A percentile compares a stretch with the other conserved stretches of the same genome.
Evolutionary conservation across 2,329 filamentous ascomycete species (phyloP).

Genomic region (Sporothrix schenckii): DNA sequence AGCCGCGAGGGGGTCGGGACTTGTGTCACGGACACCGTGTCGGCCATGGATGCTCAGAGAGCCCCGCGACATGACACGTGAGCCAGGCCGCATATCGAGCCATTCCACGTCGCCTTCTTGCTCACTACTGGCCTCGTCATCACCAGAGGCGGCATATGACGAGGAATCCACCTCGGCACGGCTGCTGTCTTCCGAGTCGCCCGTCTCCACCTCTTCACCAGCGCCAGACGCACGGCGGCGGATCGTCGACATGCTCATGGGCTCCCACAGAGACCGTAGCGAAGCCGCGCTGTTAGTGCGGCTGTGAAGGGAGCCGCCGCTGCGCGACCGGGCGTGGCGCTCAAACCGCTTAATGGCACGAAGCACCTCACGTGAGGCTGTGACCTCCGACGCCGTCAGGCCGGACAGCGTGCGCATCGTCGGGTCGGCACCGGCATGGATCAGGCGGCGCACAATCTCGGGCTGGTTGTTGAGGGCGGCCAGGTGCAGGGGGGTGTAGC

Average conservation of each 20-base stretch:
- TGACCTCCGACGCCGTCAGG: conserved; percentile 71
- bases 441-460: conserved; percentile 74
- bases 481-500: conserved; percentile 81
- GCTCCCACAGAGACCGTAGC: conserved; percentile 68
- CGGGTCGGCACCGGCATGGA: conserved; percentile 72
- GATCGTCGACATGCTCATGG: conserved; percentile 37
- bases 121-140: conserved; percentile 30
- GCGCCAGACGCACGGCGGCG: conserved; percentile 25
- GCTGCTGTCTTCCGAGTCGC: conserved; percentile 29
- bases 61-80: conserved; percentile 23
- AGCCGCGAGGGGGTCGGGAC: conserved; percentile 35
- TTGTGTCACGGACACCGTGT: conserved; percentile 34
- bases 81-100: conserved; percentile 45
- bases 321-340: conserved; percentile 67
- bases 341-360: conserved; percentile 65
- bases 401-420: conserved; percentile 70
- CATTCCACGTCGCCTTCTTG: conserved; percentile 47
- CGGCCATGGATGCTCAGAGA: conserved; percentile 34
- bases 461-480: conserved; percentile 75
- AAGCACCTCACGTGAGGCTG: conserved; percentile 65
- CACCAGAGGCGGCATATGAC: conserved; percentile 32
- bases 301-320: conserved; percentile 62
- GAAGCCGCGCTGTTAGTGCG: conserved; percentile 69
- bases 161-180: conserved; percentile 33
- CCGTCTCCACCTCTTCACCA: conserved; percentile 8